Evolutionary conservation across 345 rosid genomes (phyloP), one percentile per base, ranked within the genome.

Genomic region (Hevea brasiliensis): DNA sequence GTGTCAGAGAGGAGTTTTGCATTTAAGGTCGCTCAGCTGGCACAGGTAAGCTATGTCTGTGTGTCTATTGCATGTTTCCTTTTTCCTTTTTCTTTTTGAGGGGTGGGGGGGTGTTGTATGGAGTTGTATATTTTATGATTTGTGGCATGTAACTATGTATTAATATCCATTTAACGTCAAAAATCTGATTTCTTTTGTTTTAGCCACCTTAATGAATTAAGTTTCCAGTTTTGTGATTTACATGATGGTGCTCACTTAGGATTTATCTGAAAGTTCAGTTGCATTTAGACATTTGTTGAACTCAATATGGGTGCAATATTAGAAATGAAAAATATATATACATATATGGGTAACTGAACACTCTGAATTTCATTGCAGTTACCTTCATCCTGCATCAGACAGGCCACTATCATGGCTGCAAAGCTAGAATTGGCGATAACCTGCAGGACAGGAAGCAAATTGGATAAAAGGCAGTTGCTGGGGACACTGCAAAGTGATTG

Each of bases 11-110:
- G 86, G 80, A 94, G 98, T 83, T 94, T 92, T 45, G 98, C 96
- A 65, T 87, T 92, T 77, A 94, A 89, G 77, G 98, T 94, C 73
- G 98, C 98, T 18, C 85, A 87, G 80, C 94, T 94, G 65, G 97
- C 98, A 37, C 94, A 90, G 95, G 98, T 90, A 20, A 47, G 44
- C 66, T 60, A 73, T 64, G 29, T 20, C 60, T 55, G 45, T 72
- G 3, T 21, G 54, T 65, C 41, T 6, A n/a, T n/a, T n/a, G n/a
- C n/a, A n/a, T n/a, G n/a, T 26, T 58, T 6, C 27, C 0, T 12
- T 58, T 9, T 2, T 8, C 7, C 20, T 55, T 55, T 55, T 21
- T 3, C 8, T n/a, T 2, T 55, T 55, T 3, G 4, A 24, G 59
- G 26, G 26, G 20, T 55, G 24, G 4, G 59, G 59, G 26, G 26